Percentiles rank a stretch among this genome's conserved stretches.
Conservation (phyloP, 2,329 filamentous ascomycete species). For the Diaporthe ilicicola region DNA sequence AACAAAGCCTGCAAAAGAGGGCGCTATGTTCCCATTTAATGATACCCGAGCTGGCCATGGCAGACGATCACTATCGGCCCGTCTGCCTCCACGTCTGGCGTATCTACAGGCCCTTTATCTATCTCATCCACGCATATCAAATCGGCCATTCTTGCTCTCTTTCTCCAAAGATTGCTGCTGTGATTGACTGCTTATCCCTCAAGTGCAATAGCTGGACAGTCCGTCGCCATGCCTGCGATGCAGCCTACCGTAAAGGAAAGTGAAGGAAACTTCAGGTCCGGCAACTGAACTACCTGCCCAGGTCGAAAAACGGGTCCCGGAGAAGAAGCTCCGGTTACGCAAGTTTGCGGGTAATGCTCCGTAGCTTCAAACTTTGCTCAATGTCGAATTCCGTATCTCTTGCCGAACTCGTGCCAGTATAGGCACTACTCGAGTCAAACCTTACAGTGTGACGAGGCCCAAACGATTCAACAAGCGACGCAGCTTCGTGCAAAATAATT, state of each 20-base stretch:
- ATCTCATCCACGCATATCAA: no score
- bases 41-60: no score
- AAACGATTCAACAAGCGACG: not conserved
- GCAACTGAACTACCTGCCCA: not conserved
- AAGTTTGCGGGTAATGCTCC: not conserved
- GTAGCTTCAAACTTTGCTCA: conserved; percentile 11
- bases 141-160: no score
- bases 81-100: no score
- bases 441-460: not conserved
- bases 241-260: no score
- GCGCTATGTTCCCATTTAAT: no score
- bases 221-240: not conserved
- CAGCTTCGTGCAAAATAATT: not conserved
- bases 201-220: not conserved
- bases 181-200: not conserved
- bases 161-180: no score
- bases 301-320: conserved; percentile 8
- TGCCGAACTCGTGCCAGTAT: not conserved
- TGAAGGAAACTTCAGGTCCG: not conserved
- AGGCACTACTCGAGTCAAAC: conserved; percentile 13
- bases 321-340: not conserved
- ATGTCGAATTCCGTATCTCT: not conserved
- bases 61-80: no score
- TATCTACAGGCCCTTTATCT: no score
- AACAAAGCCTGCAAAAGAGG: not conserved